Conservation (phyloP, 2,329 filamentous ascomycete genomes). For the Aspergillus tanneri region DNA sequence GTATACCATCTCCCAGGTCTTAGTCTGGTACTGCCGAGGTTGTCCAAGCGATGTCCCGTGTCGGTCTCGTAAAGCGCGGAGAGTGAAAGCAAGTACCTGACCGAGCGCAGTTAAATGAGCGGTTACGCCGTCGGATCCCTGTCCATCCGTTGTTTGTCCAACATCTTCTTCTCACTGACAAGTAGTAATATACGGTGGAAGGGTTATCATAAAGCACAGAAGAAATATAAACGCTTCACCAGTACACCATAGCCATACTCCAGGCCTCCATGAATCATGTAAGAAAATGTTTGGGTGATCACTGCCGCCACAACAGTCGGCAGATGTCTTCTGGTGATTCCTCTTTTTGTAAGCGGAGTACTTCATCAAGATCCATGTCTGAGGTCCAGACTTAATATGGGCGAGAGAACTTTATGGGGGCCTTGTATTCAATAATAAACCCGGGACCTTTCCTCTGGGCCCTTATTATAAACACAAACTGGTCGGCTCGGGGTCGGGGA, state of each 20-base stretch:
- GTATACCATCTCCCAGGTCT: no score
- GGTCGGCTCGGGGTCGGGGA: constrained; percentile 28
- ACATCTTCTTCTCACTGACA: constrained; percentile 33
- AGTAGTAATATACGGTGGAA: constrained; percentile 33
- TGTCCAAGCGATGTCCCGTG: no score
- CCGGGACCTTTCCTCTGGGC: no score
- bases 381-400: constrained; percentile 47
- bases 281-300: no score
- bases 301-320: no score
- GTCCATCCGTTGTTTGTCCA: constrained; percentile 12
- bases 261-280: constrained; percentile 43
- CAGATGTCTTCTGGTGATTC: no score
- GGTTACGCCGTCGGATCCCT: constrained; percentile 21
- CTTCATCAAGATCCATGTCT: no score
- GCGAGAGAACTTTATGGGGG: constrained; percentile 48
- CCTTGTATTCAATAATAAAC: constrained; percentile 48
- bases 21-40: no score
- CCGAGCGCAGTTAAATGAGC: constrained; percentile 31
- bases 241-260: constrained; percentile 44
- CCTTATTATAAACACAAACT: constrained; percentile 28
- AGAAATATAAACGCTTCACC: constrained; percentile 49
- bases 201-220: constrained; percentile 30
- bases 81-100: constrained; percentile 33
- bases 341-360: no score
- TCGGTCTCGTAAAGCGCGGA: constrained; percentile 25